These are phyloP conservation scores for Aspergillus affinis DNA, from an alignment of 495 filamentous ascomycete species.

Conservation along the genomic window DNA sequence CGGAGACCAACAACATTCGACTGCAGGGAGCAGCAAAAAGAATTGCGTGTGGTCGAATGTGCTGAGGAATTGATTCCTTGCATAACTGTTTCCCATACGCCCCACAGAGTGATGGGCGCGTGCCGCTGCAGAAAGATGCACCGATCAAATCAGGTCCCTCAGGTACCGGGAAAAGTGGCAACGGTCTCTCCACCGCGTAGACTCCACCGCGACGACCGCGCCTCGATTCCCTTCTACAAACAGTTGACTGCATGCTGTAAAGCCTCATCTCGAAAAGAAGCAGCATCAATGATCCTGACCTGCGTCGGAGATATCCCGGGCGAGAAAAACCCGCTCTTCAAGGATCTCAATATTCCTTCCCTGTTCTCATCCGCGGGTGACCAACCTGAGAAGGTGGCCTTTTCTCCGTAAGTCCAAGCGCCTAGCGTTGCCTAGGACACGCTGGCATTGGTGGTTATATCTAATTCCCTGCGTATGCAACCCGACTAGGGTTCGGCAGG, in stretches of 20 bases:
- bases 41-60: not conserved
- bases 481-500: not conserved
- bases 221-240: not conserved
- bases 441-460: not conserved
- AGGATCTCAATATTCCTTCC: not conserved
- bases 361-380: not conserved
- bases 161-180: not conserved
- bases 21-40: not conserved
- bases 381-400: not conserved
- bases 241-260: not conserved
- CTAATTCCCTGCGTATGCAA: not conserved
- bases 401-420: not conserved
- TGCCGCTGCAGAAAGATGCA: not conserved
- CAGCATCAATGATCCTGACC: not conserved
- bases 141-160: not conserved
- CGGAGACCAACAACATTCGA: not conserved
- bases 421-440: not conserved
- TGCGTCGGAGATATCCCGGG: not conserved
- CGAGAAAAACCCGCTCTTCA: not conserved
- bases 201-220: not conserved
- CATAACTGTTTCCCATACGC: not conserved
- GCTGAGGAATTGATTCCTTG: not conserved
- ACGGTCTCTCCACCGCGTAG: not conserved
- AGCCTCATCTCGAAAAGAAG: not conserved
- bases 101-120: not conserved